Base-by-base conservation (phyloP, 75 land plant species). In the Pinus albicaulis region DNA sequence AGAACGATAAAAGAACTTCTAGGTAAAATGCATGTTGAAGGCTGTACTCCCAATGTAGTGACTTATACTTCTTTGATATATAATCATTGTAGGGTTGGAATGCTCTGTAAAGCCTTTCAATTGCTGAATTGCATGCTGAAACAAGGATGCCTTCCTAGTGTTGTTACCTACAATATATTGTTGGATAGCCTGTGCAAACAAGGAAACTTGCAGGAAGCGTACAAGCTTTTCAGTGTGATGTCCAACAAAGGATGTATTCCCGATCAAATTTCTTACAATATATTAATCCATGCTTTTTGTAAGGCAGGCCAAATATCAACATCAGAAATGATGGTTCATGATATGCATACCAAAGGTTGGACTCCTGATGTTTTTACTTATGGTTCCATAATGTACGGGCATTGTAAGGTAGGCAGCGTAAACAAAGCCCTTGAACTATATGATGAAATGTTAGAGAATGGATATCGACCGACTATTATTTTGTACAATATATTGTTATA, bases 291-390 rank as follows among this genome's bases (percentile, higher is more conserved):
- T 81, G 86, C 82, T 31, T 74, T 81, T 52, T 74, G 81, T 59
- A 78, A 56, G 77, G 76, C 72, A 34, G 71, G 74, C 6, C 64
- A 81, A 11, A 59, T 74, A 62, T 63, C n/a, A 3, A 44, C 76
- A 26, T 72, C 63, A 61, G 20, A 62, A 13, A 25, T 66, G 38
- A 60, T 89, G 8, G 57, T 79, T 6, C 57, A 3, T 17, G 81
- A 84, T 36, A 84, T 87, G 86, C 55, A 26, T 41, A 24, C 48
- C 22, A 56, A 74, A 13, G 82, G 80, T 22, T 71, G 83, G 48
- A 22, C 71, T 17, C 87, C 87, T 14, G 86, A 87, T 82, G 56
- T 79, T n/a, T 72, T 81, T 20, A 89, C 89, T 16, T 87, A 78
- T 80, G 74, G 77, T 25, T 81, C 79, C 58, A 4, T 89, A 7